phyloP scores from a whole-genome alignment of 2,329 filamentous ascomycete species.

The Diplodia intermedia region DNA sequence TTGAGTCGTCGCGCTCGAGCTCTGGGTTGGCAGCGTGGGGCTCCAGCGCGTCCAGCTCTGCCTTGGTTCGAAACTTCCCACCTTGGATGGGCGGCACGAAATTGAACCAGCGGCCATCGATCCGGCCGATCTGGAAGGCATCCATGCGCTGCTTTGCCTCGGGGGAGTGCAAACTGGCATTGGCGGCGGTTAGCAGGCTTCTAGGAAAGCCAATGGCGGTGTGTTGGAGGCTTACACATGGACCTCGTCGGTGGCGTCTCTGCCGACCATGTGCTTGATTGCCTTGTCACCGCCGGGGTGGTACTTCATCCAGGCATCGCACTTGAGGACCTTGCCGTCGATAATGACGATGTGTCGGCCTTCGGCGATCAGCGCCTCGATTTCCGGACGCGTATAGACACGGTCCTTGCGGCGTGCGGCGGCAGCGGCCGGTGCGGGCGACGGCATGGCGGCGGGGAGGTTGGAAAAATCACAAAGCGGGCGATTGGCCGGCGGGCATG shows the following conservation, averaged over 20 bases:
- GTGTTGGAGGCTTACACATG: slow-evolving; percentile 69
- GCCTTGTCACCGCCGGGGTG: slow-evolving; percentile 93
- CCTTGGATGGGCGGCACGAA: slow-evolving; percentile 92
- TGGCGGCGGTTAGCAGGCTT: slow-evolving; percentile 32
- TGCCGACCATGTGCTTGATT: slow-evolving; percentile 90
- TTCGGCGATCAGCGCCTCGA: slow-evolving; percentile 84
- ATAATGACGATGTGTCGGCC: slow-evolving; percentile 82
- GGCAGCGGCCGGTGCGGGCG: slow-evolving; percentile 32
- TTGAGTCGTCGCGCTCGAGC: slow-evolving; percentile 47
- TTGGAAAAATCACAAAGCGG: slow-evolving; percentile 35
- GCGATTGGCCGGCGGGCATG: slow-evolving; percentile 41
- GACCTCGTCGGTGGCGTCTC: slow-evolving; percentile 93
- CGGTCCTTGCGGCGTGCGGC: slow-evolving; percentile 52
- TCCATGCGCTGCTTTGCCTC: slow-evolving; percentile 79
- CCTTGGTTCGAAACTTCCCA: slow-evolving; percentile 71
- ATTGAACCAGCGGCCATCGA: slow-evolving; percentile 84
- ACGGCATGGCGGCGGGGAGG: slow-evolving; percentile 39
- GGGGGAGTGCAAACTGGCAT: slow-evolving; percentile 75
- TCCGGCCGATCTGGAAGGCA: slow-evolving; percentile 80
- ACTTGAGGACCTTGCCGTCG: slow-evolving; percentile 80
- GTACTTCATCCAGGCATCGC: slow-evolving; percentile 85
- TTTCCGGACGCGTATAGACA: slow-evolving; percentile 66
- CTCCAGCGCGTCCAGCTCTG: slow-evolving; percentile 42
- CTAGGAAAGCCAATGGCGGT: not conserved
- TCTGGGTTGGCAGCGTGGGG: slow-evolving; percentile 20